These are phyloP conservation scores for Triticum urartu DNA, from an alignment of 176 grass and related monocot genomes.

Conservation along the genomic window DNA sequence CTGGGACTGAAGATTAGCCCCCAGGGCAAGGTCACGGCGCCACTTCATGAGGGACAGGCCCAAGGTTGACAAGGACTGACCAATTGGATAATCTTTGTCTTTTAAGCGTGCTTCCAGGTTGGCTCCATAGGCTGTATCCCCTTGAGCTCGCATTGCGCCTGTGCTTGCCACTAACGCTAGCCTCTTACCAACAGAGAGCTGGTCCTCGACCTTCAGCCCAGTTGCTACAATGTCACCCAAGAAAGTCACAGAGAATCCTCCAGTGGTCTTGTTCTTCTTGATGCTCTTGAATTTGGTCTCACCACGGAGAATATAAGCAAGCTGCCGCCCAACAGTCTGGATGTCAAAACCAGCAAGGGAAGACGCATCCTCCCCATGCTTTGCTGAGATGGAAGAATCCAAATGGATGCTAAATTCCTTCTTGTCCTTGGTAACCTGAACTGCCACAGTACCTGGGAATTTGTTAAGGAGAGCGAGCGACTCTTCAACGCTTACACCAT, in stretches of 20 bases:
- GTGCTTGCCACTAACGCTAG: constrained; percentile 60
- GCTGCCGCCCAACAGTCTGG: constrained; percentile 74
- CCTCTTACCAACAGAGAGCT: constrained; percentile 75
- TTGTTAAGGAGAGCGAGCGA: constrained; percentile 57
- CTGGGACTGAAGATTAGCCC: constrained; percentile 87
- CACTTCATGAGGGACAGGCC: constrained; percentile 86
- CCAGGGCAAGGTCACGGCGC: constrained; percentile 68
- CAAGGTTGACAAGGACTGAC: constrained; percentile 63
- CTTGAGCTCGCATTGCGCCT: constrained; percentile 67
- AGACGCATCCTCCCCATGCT: constrained; percentile 84
- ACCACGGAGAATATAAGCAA: constrained; percentile 71
- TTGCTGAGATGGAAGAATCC: constrained; percentile 84
- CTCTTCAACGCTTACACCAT: constrained; percentile 88
- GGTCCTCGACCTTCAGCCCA: constrained; percentile 86
- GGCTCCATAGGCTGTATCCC: constrained; percentile 81
- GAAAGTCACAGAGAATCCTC: constrained; percentile 82
- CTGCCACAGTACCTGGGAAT: constrained; percentile 69
- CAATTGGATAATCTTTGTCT: constrained; percentile 78
- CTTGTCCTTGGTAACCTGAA: constrained; percentile 92
- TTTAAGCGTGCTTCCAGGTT: constrained; percentile 74
- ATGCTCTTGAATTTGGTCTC: constrained; percentile 94
- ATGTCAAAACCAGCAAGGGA: constrained; percentile 87
- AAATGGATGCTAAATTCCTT: constrained; percentile 96
- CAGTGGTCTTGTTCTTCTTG: constrained; percentile 88
- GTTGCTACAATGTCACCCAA: constrained; percentile 82